phyloP scores from a whole-genome alignment of 129 eudicot genomes.

The Arctium lappa region DNA sequence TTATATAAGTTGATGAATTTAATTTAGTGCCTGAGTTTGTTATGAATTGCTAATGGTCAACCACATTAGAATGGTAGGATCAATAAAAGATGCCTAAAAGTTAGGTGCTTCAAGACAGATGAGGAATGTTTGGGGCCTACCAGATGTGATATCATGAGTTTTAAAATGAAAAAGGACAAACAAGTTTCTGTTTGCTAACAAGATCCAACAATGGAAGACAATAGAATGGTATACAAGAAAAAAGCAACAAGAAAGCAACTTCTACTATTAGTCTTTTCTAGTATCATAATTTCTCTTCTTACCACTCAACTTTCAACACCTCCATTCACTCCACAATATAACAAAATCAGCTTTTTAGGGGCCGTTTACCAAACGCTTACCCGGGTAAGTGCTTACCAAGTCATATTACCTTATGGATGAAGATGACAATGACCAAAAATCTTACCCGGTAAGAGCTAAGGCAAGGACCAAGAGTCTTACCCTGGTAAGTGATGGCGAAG shows the following conservation, averaged over 20 bases:
- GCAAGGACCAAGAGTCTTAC: no score
- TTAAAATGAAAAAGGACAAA: slow-evolving; percentile 17
- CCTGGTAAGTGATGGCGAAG: no score
- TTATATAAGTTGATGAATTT: slow-evolving; percentile 6
- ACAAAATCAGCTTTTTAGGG: background rate
- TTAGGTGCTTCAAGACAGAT: slow-evolving; percentile 36
- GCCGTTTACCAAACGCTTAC: no score
- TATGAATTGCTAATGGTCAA: slow-evolving; percentile 9
- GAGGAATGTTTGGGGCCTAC: slow-evolving; percentile 36
- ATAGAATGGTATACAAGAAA: slow-evolving; percentile 9
- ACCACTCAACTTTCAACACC: background rate
- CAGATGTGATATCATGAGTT: slow-evolving; percentile 28
- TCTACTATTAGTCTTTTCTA: background rate
- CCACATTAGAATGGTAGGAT: slow-evolving; percentile 30
- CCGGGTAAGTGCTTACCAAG: no score
- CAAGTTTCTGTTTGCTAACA: slow-evolving; percentile 28
- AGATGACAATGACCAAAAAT: no score
- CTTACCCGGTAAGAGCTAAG: no score
- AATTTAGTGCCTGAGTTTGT: slow-evolving; percentile 7
- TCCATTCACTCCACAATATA: background rate
- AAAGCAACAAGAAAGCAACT: background rate
- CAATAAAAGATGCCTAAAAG: slow-evolving; percentile 26
- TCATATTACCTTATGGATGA: no score
- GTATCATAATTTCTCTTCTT: slow-evolving; percentile 15
- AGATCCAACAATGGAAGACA: slow-evolving; percentile 26